Conservation (phyloP, 2,329 filamentous ascomycete genomes). For the Arachnomyces sp. region DNA sequence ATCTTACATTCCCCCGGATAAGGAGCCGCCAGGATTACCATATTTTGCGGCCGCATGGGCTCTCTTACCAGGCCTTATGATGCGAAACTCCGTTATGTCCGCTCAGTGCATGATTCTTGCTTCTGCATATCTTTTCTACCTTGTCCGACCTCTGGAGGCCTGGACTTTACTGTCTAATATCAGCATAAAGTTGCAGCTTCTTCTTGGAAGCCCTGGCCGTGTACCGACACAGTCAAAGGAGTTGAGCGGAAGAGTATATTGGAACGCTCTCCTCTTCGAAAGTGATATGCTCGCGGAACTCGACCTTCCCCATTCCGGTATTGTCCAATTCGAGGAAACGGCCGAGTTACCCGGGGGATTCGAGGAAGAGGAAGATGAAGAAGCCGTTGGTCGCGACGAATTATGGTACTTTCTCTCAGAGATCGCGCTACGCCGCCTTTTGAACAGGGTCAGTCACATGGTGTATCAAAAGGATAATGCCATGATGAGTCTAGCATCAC, state of each 20-base stretch:
- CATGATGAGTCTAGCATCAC: conserved; percentile 60
- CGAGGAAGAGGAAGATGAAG: conserved; percentile 57
- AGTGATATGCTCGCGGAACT: conserved; percentile 71
- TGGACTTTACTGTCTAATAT: conserved; percentile 74
- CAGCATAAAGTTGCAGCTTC: conserved; percentile 70
- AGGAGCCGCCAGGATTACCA: conserved; percentile 65
- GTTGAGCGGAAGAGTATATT: conserved; percentile 69
- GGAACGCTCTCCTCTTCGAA: conserved; percentile 74
- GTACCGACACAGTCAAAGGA: conserved; percentile 64
- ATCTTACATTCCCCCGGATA: conserved; percentile 58
- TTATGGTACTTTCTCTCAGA: conserved; percentile 82
- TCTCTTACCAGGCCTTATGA: conserved; percentile 69
- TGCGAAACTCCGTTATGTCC: conserved; percentile 66
- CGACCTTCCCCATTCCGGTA: conserved; percentile 72
- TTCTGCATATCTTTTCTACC: conserved; percentile 73
- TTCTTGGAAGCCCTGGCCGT: conserved; percentile 64
- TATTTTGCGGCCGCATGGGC: conserved; percentile 78
- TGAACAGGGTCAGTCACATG: conserved; percentile 71
- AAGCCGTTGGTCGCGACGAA: conserved; percentile 62
- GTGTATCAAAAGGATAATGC: conserved; percentile 64
- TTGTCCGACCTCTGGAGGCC: conserved; percentile 72
- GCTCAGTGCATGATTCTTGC: conserved; percentile 74
- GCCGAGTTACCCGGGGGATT: conserved; percentile 72
- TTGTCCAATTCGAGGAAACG: conserved; percentile 72
- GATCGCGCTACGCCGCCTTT: conserved; percentile 65